These are phyloP conservation scores for Adansonia digitata DNA, from an alignment of 345 rosid genomes.

Conservation along the genomic window DNA sequence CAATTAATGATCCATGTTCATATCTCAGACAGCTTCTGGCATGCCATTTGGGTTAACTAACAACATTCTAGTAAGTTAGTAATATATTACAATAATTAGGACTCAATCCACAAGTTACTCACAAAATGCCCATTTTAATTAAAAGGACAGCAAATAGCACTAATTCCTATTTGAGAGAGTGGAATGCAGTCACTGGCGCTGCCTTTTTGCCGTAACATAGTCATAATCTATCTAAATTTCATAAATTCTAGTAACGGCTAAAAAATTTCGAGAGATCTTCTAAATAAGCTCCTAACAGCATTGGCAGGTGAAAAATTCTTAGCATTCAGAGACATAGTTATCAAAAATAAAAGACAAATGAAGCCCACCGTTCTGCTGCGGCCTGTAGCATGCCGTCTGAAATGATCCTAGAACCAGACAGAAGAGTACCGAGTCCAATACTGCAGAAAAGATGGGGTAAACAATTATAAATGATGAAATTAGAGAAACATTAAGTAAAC, in stretches of 20 bases:
- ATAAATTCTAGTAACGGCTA: neutral
- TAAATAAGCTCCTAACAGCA: neutral
- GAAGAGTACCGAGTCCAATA: conserved; percentile 94
- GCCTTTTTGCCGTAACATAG: neutral
- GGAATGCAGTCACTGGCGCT: neutral
- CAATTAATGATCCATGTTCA: neutral
- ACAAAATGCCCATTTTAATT: neutral
- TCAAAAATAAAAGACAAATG: neutral
- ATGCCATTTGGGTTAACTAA: neutral
- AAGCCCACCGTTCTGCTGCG: conserved; percentile 81
- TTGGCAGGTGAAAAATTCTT: neutral
- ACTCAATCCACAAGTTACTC: neutral
- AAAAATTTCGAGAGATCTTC: neutral
- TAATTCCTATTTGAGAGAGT: neutral
- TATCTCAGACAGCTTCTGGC: neutral
- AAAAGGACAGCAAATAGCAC: neutral
- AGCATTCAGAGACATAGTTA: neutral
- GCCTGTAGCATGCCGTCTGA: conserved; percentile 99
- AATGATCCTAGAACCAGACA: conserved; percentile 79
- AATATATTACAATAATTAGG: neutral
- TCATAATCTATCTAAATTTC: conserved; percentile 4
- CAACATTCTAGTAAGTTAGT: neutral
- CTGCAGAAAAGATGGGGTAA: conserved; percentile 36
- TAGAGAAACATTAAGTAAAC: neutral
- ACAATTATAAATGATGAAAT: neutral